Conservation (phyloP, 768 basidiomycete genomes). For the Rhodotorula graminis region DNA sequence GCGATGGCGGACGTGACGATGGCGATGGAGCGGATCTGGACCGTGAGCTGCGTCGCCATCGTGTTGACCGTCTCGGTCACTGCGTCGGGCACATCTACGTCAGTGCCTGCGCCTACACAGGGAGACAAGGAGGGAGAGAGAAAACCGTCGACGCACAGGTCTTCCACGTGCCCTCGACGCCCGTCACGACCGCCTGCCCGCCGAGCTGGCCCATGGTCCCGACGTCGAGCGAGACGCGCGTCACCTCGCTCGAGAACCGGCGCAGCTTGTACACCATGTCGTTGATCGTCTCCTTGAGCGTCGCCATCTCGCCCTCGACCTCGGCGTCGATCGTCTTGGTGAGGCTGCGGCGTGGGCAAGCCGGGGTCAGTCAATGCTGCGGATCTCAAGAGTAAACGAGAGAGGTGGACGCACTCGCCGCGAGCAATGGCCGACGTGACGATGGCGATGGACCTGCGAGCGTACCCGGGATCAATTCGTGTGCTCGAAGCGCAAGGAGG, state of each 20-base stretch:
- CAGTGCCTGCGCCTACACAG: neutral
- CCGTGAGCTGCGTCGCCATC: constrained; percentile 42
- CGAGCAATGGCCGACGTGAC: constrained; percentile 42
- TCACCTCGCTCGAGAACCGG: constrained; percentile 78
- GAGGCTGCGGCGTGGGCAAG: constrained; percentile 43
- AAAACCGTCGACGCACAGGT: constrained; percentile 53
- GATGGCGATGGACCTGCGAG: constrained; percentile 39
- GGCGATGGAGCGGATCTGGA: constrained; percentile 48
- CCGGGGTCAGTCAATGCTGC: no score
- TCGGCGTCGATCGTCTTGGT: constrained; percentile 52
- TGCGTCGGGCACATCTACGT: neutral
- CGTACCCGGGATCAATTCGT: neutral
- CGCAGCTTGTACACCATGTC: constrained; percentile 67
- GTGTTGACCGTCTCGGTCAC: constrained; percentile 43
- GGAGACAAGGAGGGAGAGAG: no score
- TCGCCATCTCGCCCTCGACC: constrained; percentile 53
- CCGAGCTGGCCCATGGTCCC: constrained; percentile 65
- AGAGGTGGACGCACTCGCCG: constrained; percentile 32
- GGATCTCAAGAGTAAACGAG: no score
- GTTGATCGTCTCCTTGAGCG: constrained; percentile 49
- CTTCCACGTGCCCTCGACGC: constrained; percentile 55
- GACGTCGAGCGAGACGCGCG: constrained; percentile 57
- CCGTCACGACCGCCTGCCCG: constrained; percentile 45
- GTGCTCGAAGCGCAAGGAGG: no score
- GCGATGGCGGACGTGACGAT: constrained; percentile 40